Evolutionary conservation across 2,329 filamentous ascomycete species (phyloP).

Genomic region (Calonectria naviculata): DNA sequence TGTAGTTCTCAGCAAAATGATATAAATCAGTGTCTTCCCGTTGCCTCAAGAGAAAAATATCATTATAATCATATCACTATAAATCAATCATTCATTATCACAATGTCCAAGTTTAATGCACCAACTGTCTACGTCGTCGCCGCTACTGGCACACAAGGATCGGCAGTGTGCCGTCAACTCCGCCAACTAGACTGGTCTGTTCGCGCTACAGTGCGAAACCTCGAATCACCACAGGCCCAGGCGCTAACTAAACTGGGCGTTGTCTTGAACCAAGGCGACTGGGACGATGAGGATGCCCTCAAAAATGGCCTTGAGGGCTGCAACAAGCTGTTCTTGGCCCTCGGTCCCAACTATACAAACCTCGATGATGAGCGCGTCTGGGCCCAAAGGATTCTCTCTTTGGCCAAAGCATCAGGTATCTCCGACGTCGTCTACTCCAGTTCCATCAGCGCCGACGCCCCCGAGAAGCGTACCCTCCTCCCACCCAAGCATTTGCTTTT

Average conservation of each 20-base stretch:
- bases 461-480: conserved; percentile 9
- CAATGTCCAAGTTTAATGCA: neutral
- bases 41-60: neutral
- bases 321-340: conserved; percentile 1
- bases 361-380: neutral
- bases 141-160: conserved; percentile 13
- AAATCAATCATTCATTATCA: neutral
- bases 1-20: neutral
- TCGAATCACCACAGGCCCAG: conserved; percentile 3
- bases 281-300: conserved; percentile 11
- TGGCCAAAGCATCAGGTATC: neutral
- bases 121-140: conserved; percentile 11
- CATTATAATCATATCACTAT: neutral
- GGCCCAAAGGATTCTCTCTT: neutral
- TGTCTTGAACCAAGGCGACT: conserved; percentile 1
- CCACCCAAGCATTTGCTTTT: conserved; percentile 5
- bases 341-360: conserved; percentile 1
- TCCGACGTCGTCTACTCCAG: neutral
- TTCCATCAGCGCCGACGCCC: conserved; percentile 14
- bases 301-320: neutral
- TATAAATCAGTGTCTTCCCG: conserved; percentile 1
- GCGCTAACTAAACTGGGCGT: conserved; percentile 1
- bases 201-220: conserved; percentile 5
- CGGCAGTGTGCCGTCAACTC: conserved; percentile 6
- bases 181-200: conserved; percentile 3